Base-by-base conservation (phyloP, 441 rosid species). In the Dalechampia spathulata region DNA sequence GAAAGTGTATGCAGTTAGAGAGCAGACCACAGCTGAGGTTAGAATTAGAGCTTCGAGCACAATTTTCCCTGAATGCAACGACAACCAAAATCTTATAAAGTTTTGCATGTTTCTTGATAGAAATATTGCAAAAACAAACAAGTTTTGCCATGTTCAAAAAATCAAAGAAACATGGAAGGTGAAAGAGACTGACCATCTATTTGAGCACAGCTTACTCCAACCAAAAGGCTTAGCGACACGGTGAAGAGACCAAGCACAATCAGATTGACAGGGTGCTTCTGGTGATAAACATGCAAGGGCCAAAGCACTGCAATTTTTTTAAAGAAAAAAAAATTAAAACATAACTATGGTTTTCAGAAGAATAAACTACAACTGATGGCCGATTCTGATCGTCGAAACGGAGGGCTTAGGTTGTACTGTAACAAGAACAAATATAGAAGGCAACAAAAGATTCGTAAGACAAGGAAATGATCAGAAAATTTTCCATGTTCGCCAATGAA, bases 181-280 rank as follows among this genome's bases (percentile, higher is more conserved):
- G 5, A 41, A 2, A 34, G 20, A 48, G 3, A 64, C 77, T 22
- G 10, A 90, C 98, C 96, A 57, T 88, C 89, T 1, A 89, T 86
- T 72, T 88, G 86, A 55, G 98, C 93, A 30, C 96, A 88, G 73
- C 89, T 81, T 45, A 83, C 80, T 48, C 96, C 98, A 43, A 91
- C 89, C 61, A 90, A 73, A 57, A 92, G 68, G 71, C 96, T 88
- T 57, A 92, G 69, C 1, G 95, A 86, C 56, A 77, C 60, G n/a
- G 98, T 88, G 75, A 92, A 92, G 59, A 88, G 86, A 17, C 86
- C 90, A 1, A 92, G 87, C 64, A 92, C 57, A 64, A 92, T 71
- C 69, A 92, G 73, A 75, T 88, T 91, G 69, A 88, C 62, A 2
- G 98, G 98, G 69, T 92, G 96, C 74, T 83, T 88, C 79, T 91